These are phyloP conservation scores for Myxozyma udenii DNA, from an alignment of 805 yeast species.

Conservation along the genomic window DNA sequence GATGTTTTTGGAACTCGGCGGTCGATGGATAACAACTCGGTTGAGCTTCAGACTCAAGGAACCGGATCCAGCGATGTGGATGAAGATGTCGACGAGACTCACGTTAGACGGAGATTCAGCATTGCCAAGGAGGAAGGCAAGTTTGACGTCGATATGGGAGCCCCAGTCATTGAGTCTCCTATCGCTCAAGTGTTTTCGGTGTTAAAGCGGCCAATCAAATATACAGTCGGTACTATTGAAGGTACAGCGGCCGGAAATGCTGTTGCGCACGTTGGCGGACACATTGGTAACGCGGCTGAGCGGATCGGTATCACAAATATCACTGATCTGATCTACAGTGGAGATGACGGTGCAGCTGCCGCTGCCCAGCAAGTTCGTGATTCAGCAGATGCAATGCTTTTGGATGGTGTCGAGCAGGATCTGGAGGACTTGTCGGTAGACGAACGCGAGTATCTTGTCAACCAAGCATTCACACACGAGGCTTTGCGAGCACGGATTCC, in stretches of 20 bases:
- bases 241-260: slow-evolving; percentile 10
- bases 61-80: slow-evolving; percentile 1
- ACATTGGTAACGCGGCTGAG: slow-evolving; percentile 12
- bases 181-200: slow-evolving; percentile 12
- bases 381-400: slow-evolving; percentile 22
- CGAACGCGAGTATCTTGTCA: slow-evolving; percentile 32
- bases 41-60: slow-evolving; percentile 3
- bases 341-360: slow-evolving; percentile 12
- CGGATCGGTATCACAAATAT: slow-evolving; percentile 8
- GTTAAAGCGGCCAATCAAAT: slow-evolving; percentile 10
- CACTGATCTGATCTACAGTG: slow-evolving; percentile 24
- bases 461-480: slow-evolving; percentile 38
- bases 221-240: slow-evolving; percentile 3
- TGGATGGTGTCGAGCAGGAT: slow-evolving; percentile 35
- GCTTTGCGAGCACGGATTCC: slow-evolving; percentile 36
- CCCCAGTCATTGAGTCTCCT: slow-evolving; percentile 16
- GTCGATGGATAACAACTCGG: neutral
- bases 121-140: neutral
- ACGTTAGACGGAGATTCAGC: neutral
- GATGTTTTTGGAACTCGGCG: neutral
- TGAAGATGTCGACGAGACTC: slow-evolving; percentile 2
- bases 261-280: slow-evolving; percentile 5
- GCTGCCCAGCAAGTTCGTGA: slow-evolving; percentile 20
- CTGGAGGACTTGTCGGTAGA: slow-evolving; percentile 30
- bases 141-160: slow-evolving; percentile 9